Base-by-base conservation (phyloP, 2,329 filamentous ascomycete genomes). In the Cadophora sp. region DNA sequence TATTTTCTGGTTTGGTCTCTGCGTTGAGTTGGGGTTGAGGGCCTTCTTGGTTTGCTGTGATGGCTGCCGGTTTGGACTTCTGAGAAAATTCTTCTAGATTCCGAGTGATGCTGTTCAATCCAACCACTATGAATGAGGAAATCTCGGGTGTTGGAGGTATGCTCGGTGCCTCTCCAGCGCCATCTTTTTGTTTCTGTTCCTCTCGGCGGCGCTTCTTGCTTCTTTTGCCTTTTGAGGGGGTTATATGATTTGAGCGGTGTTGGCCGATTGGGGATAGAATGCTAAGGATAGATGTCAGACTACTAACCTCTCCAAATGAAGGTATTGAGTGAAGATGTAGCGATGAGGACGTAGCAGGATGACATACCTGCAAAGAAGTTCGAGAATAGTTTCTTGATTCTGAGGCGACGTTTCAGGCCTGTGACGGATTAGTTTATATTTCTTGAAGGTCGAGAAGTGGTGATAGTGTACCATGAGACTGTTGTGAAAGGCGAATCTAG, bases 401-500 rank as follows among this genome's bases (percentile, higher is more conserved):
- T 86, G 80, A 20, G 79, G 75, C 1, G 82, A 80, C 51, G 91
- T 82, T 50, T 83, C 77, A 8, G 90, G 90, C 89, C 90, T 93
- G 41, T 20, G 43, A 48, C 11, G 18, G 50, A 56, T 70, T 14
- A 69, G 65, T 39, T 47, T 67, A 27, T 43, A n/a, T 51, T 39
- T 30, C 7, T 36, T 58, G 3, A 18, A 18, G 14, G n/a, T 24
- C 16, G 14, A 43, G 22, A 51, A 39, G 20, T 22, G 18, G 22
- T 22, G 13, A 43, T 51, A 14, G 9, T 80, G 50, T 77, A 91
- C 90, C 89, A 91, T 76, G 83, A 77, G 13, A 84, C 80, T 6
- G 81, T 78, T 1, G 89, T 87, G 75, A 87, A 92, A 0, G 89
- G 89, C 2, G 87, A 87, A 58, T 91, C 88, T 27, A 91, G 83